Evolutionary conservation across 2,329 filamentous ascomycete species (phyloP), one percentile per base, ranked within the genome.

Genomic region (Fusarium zealandicum): DNA sequence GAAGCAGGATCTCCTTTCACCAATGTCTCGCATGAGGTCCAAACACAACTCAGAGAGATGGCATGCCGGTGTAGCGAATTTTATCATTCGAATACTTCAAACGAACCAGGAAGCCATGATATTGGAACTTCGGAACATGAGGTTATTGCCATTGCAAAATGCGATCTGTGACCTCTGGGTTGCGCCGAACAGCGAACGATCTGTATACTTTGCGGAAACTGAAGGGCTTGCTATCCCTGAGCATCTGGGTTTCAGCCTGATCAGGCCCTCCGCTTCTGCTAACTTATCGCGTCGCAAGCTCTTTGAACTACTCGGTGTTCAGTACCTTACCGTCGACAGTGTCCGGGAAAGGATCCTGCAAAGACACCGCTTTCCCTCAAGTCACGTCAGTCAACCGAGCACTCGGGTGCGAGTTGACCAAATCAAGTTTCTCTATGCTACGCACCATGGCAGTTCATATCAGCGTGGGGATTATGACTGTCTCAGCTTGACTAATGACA

Each of bases 251-350:
- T 46, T 37, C 13, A 30, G 20, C 10, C 32, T 46, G 5, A 2
- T 37, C 5, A 3, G 30, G 1, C 3, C 43, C 1, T 22, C 43
- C 0, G 32, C 13, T 1, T 20, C 22, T 0, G 1, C 16, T 12
- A 4, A 18, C 3, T 2, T 6, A 3, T 1, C 1, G 2, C 3
- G 32, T 5, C 32, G 32, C 6, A 2, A 2, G 3, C 9, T 45
- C 2, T 30, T 36, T 7, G 9, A 16, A 4, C 1, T 10, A 1
- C 32, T 46, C 3, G 6, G 32, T 0, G 25, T 46, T 2, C 11
- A 16, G 1, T n/a, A 7, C 0, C 32, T 46, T 1, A 13, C 5
- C 1, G 16, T 13, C 10, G 0, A 10, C 0, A 6, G 0, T 6
- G 31, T 45, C 1, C 10, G 43, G 4, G 32, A 20, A 3, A 27